Evolutionary conservation across 2,329 filamentous ascomycete species (phyloP).

Genomic region (Fusarium sp.): DNA sequence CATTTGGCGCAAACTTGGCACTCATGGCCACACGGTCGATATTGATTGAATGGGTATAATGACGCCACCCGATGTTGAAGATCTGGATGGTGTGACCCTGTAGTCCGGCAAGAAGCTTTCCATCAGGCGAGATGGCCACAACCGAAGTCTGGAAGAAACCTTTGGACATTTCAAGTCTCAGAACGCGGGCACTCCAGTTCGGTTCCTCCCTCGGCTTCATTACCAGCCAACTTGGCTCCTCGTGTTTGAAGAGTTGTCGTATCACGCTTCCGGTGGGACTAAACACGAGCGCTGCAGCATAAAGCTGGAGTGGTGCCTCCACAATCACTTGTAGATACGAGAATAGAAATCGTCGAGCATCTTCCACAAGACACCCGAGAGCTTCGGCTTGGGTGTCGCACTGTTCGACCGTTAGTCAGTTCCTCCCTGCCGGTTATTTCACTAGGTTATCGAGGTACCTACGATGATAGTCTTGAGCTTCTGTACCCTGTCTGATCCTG

Average conservation of each 20-base stretch:
- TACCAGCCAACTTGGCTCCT: constrained; percentile 1
- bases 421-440: too few relatives aligned
- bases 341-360: constrained; percentile 3
- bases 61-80: too few relatives aligned
- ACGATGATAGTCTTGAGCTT: background rate
- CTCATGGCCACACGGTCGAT: too few relatives aligned
- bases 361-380: background rate
- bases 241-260: background rate
- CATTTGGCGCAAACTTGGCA: too few relatives aligned
- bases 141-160: too few relatives aligned
- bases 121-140: too few relatives aligned
- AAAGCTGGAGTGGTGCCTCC: constrained; percentile 8
- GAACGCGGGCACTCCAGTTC: background rate
- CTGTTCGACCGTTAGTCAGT: too few relatives aligned
- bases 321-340: background rate
- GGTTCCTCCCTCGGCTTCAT: background rate
- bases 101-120: too few relatives aligned
- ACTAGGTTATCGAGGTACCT: too few relatives aligned
- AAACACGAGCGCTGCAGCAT: constrained; percentile 21
- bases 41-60: too few relatives aligned
- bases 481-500: background rate
- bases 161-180: background rate
- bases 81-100: too few relatives aligned
- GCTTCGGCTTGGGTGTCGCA: background rate
- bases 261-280: constrained; percentile 1